Conservation (phyloP, 257 asterid species). For the Petunia secreta region DNA sequence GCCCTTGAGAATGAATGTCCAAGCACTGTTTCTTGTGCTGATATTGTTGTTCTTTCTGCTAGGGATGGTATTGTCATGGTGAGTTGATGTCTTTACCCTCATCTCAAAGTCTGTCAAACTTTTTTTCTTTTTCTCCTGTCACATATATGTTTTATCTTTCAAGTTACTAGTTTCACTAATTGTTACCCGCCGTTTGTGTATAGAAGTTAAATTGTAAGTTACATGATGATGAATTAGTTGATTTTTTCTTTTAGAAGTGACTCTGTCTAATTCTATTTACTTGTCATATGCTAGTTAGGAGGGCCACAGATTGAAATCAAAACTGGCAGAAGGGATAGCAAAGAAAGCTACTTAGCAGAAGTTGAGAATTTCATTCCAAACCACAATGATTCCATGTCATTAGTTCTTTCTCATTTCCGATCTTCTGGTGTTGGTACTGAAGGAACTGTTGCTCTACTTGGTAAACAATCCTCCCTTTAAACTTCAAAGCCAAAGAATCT, state of each 20-base stretch:
- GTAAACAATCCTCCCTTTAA: constrained; percentile 29
- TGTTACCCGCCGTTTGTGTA: too few relatives aligned
- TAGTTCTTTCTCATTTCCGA: constrained; percentile 58
- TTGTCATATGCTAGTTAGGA: constrained; percentile 48
- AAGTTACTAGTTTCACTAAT: too few relatives aligned
- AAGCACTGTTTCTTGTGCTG: constrained; percentile 81
- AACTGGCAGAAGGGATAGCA: constrained; percentile 81
- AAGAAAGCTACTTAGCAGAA: constrained; percentile 41
- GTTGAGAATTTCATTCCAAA: constrained; percentile 65
- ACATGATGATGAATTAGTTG: too few relatives aligned
- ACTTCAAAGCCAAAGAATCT: neutral
- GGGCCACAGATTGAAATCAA: constrained; percentile 72
- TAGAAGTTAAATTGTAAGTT: too few relatives aligned
- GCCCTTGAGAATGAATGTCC: constrained; percentile 78
- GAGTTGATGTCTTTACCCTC: constrained; percentile 2
- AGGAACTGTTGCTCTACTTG: constrained; percentile 75
- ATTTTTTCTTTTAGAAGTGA: neutral
- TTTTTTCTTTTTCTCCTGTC: too few relatives aligned
- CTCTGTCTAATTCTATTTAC: neutral
- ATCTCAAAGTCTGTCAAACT: neutral
- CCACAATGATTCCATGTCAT: constrained; percentile 61
- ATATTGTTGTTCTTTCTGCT: constrained; percentile 82
- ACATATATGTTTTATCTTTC: too few relatives aligned
- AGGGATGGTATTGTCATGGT: constrained; percentile 75
- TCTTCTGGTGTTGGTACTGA: constrained; percentile 61